Percentiles rank a stretch among this genome's conserved stretches.
Evolutionary conservation across 2,329 filamentous ascomycete species (phyloP).

Genomic region (Calonectria leucothoes): DNA sequence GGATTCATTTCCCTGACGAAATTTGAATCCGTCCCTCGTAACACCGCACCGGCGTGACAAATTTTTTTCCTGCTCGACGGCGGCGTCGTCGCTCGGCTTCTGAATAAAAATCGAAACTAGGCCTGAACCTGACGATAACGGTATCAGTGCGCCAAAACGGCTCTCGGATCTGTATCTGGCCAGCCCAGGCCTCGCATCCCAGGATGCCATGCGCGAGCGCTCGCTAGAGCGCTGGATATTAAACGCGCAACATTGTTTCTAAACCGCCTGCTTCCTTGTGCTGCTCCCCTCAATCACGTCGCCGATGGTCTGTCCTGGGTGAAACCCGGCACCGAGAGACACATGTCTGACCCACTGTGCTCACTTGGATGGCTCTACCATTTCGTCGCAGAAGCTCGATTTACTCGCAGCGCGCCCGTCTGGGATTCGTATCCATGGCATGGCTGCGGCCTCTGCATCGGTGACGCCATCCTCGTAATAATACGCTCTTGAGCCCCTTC

Average conservation of each 20-base stretch:
- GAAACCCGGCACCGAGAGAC: conserved; percentile 12
- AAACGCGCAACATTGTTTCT: conserved; percentile 29
- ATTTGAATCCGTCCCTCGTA: conserved; percentile 14
- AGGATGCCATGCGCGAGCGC: conserved; percentile 24
- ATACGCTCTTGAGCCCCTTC: not conserved
- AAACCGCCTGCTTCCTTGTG: conserved; percentile 16
- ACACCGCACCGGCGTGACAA: not conserved
- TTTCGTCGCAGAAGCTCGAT: conserved; percentile 30
- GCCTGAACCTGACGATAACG: conserved; percentile 1
- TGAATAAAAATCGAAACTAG: conserved; percentile 15
- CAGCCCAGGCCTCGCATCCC: conserved; percentile 1
- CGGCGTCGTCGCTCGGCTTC: conserved; percentile 5
- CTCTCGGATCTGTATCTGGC: conserved; percentile 14
- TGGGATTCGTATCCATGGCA: conserved; percentile 36
- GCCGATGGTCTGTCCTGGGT: conserved; percentile 19
- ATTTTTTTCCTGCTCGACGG: not conserved
- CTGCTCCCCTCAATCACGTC: conserved; percentile 8
- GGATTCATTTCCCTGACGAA: conserved; percentile 14
- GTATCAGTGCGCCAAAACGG: conserved; percentile 10
- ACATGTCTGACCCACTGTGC: conserved; percentile 36
- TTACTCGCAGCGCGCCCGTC: conserved; percentile 6
- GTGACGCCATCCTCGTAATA: conserved; percentile 42
- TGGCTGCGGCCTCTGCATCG: conserved; percentile 30
- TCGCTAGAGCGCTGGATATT: conserved; percentile 28
- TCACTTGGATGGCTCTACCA: not conserved